Conservation (phyloP, 2,329 filamentous ascomycete species). For the Phialemonium atrogriseum region DNA sequence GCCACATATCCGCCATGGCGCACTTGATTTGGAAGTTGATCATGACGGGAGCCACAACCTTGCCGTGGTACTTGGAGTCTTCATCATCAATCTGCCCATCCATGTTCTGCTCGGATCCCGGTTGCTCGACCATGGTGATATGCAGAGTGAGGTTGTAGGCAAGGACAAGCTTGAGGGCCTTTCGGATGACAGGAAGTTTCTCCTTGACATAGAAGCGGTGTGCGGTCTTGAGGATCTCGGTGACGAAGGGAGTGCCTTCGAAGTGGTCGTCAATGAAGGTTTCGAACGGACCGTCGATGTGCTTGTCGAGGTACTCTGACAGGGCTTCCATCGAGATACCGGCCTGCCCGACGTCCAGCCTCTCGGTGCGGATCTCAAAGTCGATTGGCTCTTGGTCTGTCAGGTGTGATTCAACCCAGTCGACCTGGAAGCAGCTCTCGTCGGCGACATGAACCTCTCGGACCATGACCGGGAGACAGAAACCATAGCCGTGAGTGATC, state of each 20-base stretch:
- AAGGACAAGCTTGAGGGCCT: slow-evolving; percentile 88
- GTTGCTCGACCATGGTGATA: slow-evolving; percentile 87
- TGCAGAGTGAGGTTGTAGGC: slow-evolving; percentile 94
- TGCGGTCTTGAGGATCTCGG: slow-evolving; percentile 91
- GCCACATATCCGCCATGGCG: slow-evolving; percentile 96
- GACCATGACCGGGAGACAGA: slow-evolving; percentile 85
- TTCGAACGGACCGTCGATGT: slow-evolving; percentile 88
- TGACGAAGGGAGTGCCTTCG: slow-evolving; percentile 89
- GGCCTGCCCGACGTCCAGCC: slow-evolving; percentile 80
- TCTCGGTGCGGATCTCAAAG: slow-evolving; percentile 82
- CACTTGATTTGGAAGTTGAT: slow-evolving; percentile 99
- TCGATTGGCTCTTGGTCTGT: slow-evolving; percentile 61
- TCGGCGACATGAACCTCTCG: slow-evolving; percentile 90
- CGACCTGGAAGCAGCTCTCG: slow-evolving; percentile 84
- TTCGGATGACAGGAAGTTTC: slow-evolving; percentile 81
- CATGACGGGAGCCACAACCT: slow-evolving; percentile 92
- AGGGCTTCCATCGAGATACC: slow-evolving; percentile 74
- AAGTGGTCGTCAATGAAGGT: slow-evolving; percentile 94
- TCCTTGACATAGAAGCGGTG: slow-evolving; percentile 89
- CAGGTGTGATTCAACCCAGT: slow-evolving; percentile 81
- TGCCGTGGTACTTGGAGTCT: slow-evolving; percentile 79
- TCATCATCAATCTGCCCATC: slow-evolving; percentile 80
- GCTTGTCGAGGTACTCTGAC: slow-evolving; percentile 88
- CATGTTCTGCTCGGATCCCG: slow-evolving; percentile 69
- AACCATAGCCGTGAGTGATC: slow-evolving; percentile 94